Base-by-base conservation (phyloP, 495 filamentous ascomycete species). In the Penicillium pulvis region DNA sequence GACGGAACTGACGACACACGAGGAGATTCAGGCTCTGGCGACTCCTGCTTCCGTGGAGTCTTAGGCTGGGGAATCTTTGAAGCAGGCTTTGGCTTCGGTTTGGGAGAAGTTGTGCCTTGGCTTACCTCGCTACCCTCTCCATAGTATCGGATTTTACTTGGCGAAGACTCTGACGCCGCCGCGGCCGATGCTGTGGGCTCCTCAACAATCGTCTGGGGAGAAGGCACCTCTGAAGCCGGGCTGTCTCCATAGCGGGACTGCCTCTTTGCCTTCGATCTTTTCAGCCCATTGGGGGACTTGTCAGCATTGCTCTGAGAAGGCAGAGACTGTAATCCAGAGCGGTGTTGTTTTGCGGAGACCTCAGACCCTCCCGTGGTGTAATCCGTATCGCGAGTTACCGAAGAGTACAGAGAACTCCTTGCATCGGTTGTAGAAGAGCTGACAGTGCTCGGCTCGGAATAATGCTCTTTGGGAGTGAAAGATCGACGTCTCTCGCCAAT, bases 401-500 rank as follows among this genome's bases (percentile, higher is more conserved):
- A 68, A 5, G 75, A 75, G n/a, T 66, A 59, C 9, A 71, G 39
- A 20, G 75, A 78, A 36, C 57, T 66, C 26, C 67, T 62, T 17
- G 69, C 69, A 12, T 71, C 71, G 12, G 66, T 71, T 19, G 56
- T 65, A 51, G 69, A 66, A 31, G 72, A 73, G 35, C 68, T 68
- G 33, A 75, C 56, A 9, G 71, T 75, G 55, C 75, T 77, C 14
- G 69, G 72, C 14, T 78, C 72, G 17, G 74, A 74, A n/a, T 63
- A 65, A 5, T 71, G 67, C 20, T 73, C 73, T 36, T 71, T 73
- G 6, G 68, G 59, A 1, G 68, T 65, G 51, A 66, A 60, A 33
- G 75, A 75, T 43, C 72, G 72, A 43, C 74, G 70, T 39, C 76
- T 82, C 69, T 92, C 91, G n/a, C 91, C 90, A 58, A 93, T 86